phyloP scores from a whole-genome alignment of 106 monocot species.

The Agapanthus africanus region DNA sequence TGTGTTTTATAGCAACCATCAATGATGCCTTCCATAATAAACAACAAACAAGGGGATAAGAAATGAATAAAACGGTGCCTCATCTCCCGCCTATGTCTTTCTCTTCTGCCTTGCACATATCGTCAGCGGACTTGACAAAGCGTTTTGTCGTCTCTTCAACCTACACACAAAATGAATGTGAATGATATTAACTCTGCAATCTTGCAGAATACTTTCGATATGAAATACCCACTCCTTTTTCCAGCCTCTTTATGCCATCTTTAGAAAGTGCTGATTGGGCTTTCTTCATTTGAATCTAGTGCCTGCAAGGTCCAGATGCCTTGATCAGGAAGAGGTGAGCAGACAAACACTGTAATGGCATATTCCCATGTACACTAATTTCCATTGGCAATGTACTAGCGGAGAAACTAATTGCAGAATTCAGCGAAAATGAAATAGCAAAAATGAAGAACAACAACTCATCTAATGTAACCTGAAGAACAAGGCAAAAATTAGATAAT shows the following conservation, averaged over 20 bases:
- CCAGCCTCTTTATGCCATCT: conserved; percentile 79
- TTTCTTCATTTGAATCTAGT: conserved; percentile 87
- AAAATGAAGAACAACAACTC: neutral
- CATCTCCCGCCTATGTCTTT: conserved; percentile 71
- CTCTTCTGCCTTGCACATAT: conserved; percentile 91
- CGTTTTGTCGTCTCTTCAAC: conserved; percentile 81
- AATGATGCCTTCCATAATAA: neutral
- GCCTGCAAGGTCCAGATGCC: conserved; percentile 33
- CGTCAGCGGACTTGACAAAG: conserved; percentile 77
- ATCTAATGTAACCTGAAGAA: neutral
- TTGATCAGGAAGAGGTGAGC: neutral
- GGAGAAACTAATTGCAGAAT: neutral
- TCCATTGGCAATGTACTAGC: neutral
- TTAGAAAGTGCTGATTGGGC: conserved; percentile 67
- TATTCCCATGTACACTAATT: neutral
- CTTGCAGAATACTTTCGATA: neutral
- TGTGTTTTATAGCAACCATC: no score
- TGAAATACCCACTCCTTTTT: conserved; percentile 38
- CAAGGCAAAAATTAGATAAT: neutral
- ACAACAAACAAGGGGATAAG: neutral
- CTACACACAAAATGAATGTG: conserved; percentile 18
- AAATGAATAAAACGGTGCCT: neutral
- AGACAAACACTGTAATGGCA: neutral
- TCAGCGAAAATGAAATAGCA: neutral
- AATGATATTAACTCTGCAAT: neutral